These are phyloP conservation scores for Kockovaella imperatae DNA, from an alignment of 768 basidiomycete species.

Conservation along the genomic window DNA sequence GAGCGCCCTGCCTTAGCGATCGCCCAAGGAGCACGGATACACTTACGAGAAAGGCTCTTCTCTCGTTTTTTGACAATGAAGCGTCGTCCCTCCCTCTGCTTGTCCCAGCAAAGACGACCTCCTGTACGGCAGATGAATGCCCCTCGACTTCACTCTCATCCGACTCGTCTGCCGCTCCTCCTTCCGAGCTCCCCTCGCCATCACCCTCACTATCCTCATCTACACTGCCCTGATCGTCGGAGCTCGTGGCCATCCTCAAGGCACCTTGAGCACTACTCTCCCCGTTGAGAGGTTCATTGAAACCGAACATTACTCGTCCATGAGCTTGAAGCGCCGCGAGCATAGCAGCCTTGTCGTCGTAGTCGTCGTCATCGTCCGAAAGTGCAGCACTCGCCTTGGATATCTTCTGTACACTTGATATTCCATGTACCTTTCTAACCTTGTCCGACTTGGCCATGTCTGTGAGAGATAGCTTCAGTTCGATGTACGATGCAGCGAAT, in stretches of 20 bases:
- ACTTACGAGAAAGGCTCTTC: slow-evolving; percentile 44
- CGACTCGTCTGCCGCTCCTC: background rate
- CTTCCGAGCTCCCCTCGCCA: background rate
- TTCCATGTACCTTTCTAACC: no score
- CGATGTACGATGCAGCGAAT: no score
- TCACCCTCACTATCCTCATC: slow-evolving; percentile 27
- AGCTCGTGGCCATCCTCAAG: slow-evolving; percentile 16
- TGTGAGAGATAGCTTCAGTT: background rate
- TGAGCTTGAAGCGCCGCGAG: slow-evolving; percentile 42
- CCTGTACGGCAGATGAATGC: slow-evolving; percentile 17
- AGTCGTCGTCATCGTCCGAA: slow-evolving; percentile 11
- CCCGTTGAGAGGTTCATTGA: slow-evolving; percentile 5
- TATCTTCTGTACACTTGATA: background rate
- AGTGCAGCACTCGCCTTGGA: background rate
- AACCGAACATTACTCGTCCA: slow-evolving; percentile 39
- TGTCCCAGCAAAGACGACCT: slow-evolving; percentile 37
- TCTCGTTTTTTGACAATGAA: slow-evolving; percentile 33
- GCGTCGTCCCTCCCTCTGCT: no score
- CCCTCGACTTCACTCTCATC: background rate
- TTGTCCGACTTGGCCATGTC: background rate
- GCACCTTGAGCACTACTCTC: slow-evolving; percentile 15
- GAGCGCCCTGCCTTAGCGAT: slow-evolving; percentile 4
- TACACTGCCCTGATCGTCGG: slow-evolving; percentile 11
- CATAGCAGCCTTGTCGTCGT: slow-evolving; percentile 26
- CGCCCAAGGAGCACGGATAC: no score